These are phyloP conservation scores for Boletus semigastroideus DNA, from an alignment of 1,284 basidiomycete genomes.

Conservation along the genomic window DNA sequence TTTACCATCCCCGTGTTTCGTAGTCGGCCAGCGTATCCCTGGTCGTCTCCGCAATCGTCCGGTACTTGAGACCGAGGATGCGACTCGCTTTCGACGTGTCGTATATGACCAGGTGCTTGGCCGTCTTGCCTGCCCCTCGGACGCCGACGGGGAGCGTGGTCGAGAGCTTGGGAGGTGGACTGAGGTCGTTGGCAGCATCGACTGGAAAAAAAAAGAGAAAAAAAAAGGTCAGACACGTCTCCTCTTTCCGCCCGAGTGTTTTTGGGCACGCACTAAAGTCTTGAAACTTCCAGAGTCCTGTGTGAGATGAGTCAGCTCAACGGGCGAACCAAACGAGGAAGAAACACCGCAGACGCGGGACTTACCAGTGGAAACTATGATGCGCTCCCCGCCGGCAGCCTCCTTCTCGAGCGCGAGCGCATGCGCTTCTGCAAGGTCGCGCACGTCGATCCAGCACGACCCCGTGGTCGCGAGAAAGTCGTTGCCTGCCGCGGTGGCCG, in stretches of 20 bases:
- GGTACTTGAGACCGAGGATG: conserved; percentile 48
- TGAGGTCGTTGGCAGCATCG: conserved; percentile 30
- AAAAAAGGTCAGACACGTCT: neutral
- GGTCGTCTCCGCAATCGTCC: conserved; percentile 41
- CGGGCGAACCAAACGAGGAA: neutral
- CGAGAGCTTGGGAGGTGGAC: conserved; percentile 22
- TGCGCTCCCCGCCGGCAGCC: conserved; percentile 63
- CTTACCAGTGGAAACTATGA: conserved; percentile 45
- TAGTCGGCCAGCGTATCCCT: conserved; percentile 44
- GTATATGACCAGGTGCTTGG: conserved; percentile 33
- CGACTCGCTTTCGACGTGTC: conserved; percentile 40
- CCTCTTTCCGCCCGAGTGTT: neutral
- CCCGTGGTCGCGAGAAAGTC: conserved; percentile 34
- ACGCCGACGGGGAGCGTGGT: conserved; percentile 23
- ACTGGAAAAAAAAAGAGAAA: conserved; percentile 16
- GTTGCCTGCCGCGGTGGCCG: conserved; percentile 20
- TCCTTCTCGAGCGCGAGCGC: too few species aligned
- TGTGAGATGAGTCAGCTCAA: neutral
- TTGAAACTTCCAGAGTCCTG: conserved; percentile 32
- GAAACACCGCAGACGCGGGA: conserved; percentile 7
- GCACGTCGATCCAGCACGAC: conserved; percentile 35
- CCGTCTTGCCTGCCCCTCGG: conserved; percentile 38
- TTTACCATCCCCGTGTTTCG: conserved; percentile 38
- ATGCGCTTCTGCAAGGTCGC: conserved; percentile 60
- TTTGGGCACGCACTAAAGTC: conserved; percentile 26